A percentile compares a stretch with the other conserved stretches of the same genome.
Evolutionary conservation across 768 basidiomycete species (phyloP).

Genomic region (Artomyces pyxidatus): DNA sequence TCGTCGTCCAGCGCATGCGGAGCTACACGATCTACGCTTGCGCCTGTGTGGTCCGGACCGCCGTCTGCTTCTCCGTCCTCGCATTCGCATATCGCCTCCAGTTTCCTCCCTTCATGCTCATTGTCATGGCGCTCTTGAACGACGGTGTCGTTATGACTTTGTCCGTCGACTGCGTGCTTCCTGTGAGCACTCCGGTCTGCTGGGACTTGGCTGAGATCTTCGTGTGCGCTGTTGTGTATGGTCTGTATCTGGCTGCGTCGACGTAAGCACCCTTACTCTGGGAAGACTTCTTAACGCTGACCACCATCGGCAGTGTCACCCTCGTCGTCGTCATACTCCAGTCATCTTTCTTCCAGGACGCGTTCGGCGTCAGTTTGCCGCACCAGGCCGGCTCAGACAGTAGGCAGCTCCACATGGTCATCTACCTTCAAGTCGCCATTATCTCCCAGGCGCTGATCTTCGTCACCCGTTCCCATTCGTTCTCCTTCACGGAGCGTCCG

Average conservation of each 20-base stretch:
- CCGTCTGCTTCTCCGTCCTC: conserved; percentile 92
- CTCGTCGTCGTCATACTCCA: conserved; percentile 80
- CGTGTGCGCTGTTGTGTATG: conserved; percentile 91
- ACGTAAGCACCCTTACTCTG: conserved; percentile 49
- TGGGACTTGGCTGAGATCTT: conserved; percentile 98
- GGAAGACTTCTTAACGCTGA: background rate
- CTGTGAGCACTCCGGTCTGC: conserved; percentile 84
- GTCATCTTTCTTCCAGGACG: conserved; percentile 83
- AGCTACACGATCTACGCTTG: conserved; percentile 98
- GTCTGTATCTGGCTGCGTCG: conserved; percentile 87
- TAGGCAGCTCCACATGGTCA: conserved; percentile 74
- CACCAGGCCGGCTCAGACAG: conserved; percentile 43
- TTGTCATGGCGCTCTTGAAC: conserved; percentile 94
- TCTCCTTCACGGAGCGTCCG: conserved; percentile 96
- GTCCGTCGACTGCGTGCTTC: conserved; percentile 91
- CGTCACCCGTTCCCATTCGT: conserved; percentile 87
- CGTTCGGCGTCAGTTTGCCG: conserved; percentile 63
- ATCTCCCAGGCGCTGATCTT: conserved; percentile 98
- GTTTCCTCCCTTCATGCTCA: conserved; percentile 99
- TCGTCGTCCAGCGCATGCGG: conserved; percentile 99
- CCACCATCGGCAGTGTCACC: conserved; percentile 42
- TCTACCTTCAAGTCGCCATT: conserved; percentile 96
- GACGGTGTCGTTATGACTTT: conserved; percentile 99
- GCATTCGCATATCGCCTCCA: conserved; percentile 95
- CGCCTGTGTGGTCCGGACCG: conserved; percentile 96